Evolutionary conservation across 2,329 filamentous ascomycete species (phyloP).

Genomic region (Hypoxylon sp.): DNA sequence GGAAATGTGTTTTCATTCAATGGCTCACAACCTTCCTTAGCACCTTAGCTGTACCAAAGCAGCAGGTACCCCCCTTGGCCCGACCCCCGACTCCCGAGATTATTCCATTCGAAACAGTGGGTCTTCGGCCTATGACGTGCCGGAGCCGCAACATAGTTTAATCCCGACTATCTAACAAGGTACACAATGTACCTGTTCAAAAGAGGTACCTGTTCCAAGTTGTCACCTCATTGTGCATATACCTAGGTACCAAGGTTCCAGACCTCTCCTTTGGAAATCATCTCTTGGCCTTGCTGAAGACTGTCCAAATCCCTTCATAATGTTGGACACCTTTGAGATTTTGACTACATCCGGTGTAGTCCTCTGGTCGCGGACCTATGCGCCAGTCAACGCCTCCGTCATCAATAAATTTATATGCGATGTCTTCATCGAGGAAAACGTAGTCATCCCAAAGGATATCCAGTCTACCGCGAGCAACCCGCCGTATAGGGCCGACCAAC

Average conservation of each 20-base stretch:
- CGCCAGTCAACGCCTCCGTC: slow-evolving; percentile 80
- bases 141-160: slow-evolving; percentile 38
- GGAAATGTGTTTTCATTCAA: slow-evolving; percentile 41
- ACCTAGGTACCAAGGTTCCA: slow-evolving; percentile 16
- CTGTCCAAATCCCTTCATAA: slow-evolving; percentile 54
- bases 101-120: slow-evolving; percentile 16
- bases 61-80: neutral
- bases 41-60: neutral
- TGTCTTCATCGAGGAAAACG: slow-evolving; percentile 96
- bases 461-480: slow-evolving; percentile 73
- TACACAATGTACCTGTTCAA: too few species aligned
- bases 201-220: slow-evolving; percentile 18
- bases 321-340: slow-evolving; percentile 98
- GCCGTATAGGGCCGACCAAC: slow-evolving; percentile 89
- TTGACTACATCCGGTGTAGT: slow-evolving; percentile 96
- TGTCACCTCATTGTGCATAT: slow-evolving; percentile 41
- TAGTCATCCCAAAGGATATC: slow-evolving; percentile 69
- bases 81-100: slow-evolving; percentile 23
- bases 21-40: neutral
- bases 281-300: slow-evolving; percentile 1
- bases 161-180: slow-evolving; percentile 20
- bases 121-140: slow-evolving; percentile 28
- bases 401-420: slow-evolving; percentile 96
- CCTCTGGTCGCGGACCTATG: slow-evolving; percentile 91
- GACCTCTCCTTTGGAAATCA: slow-evolving; percentile 9